Base-by-base conservation (phyloP, 805 yeast genomes). In the Ogataea angusta region DNA sequence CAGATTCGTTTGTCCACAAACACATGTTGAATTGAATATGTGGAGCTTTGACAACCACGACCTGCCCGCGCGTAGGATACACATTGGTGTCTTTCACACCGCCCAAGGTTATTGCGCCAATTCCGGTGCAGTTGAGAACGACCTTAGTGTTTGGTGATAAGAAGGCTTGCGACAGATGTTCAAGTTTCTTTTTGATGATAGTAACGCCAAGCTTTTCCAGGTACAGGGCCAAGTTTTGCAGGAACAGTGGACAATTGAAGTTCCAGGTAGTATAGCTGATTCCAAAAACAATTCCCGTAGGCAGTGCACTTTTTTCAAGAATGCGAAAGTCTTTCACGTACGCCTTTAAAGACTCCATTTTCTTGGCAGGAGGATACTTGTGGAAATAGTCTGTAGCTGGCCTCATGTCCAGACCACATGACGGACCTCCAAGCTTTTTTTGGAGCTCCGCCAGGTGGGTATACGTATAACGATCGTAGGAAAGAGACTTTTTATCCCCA, bases 1-100 rank as follows among this genome's bases (percentile, higher is more conserved):
- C 76, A 42, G 63, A 68, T 36, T 69, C 75, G 3, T 59, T 62
- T 12, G 81, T 80, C 84, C 84, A 79, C 33, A 73, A 63, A 65
- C 76, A 54, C 47, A 58, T 63, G 56, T 82, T 83, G 49, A 75
- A 76, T 29, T 64, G 66, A 45, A 83, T 67, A 50, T 81, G 84
- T 4, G 88, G 87, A 1, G 87, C 87, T 43, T 68, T 72, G 13
- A 85, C 70, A 10, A 83, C 80, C 15, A 83, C 80, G 15, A 84
- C 86, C 54, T 84, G 91, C 3, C 95, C 95, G 43, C 95, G 68
- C 0, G 84, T 76, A 5, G 95, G 90, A 49, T 78, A 82, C 16
- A 81, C 75, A 1, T 63, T 61, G 8, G 62, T 42, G 54, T 85
- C 95, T 15, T 65, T 61, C 12, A 82, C 85, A 8, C 89, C 91